phyloP scores from a whole-genome alignment of 176 grass and related monocot species.

The Zoysia japonica region DNA sequence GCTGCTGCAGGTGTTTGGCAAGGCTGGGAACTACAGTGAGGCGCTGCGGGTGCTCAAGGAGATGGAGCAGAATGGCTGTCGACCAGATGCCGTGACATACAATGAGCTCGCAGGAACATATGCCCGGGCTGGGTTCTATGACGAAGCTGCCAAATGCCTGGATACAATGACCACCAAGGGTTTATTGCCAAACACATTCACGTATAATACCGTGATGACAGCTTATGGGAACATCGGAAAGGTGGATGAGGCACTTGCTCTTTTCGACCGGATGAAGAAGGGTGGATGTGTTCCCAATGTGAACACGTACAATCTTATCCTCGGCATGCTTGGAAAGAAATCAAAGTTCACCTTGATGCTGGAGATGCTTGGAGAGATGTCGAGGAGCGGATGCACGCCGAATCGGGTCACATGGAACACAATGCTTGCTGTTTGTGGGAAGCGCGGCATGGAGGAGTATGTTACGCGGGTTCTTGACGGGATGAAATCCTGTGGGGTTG shows the following conservation, averaged over 20 bases:
- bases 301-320: conserved; percentile 68
- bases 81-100: conserved; percentile 70
- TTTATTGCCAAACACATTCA: conserved; percentile 68
- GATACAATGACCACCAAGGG: conserved; percentile 71
- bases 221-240: conserved; percentile 66
- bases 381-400: conserved; percentile 63
- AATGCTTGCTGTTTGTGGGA: conserved; percentile 71
- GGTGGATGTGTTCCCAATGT: conserved; percentile 61
- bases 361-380: conserved; percentile 72
- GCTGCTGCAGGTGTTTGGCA: conserved; percentile 78
- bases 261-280: conserved; percentile 79
- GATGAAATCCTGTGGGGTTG: conserved; percentile 74
- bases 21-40: conserved; percentile 60
- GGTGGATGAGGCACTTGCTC: conserved; percentile 58
- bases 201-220: conserved; percentile 75
- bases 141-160: conserved; percentile 63
- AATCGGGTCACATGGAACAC: conserved; percentile 93
- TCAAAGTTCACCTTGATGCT: conserved; percentile 64
- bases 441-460: conserved; percentile 69
- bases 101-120: conserved; percentile 71
- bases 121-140: conserved; percentile 65
- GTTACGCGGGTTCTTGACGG: conserved; percentile 59
- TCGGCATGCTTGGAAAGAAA: conserved; percentile 87
- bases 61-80: conserved; percentile 68
- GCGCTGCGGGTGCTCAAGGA: conserved; percentile 66